phyloP scores from a whole-genome alignment of 1,139 yeast genomes.

The Nematodospora anomalae region DNA sequence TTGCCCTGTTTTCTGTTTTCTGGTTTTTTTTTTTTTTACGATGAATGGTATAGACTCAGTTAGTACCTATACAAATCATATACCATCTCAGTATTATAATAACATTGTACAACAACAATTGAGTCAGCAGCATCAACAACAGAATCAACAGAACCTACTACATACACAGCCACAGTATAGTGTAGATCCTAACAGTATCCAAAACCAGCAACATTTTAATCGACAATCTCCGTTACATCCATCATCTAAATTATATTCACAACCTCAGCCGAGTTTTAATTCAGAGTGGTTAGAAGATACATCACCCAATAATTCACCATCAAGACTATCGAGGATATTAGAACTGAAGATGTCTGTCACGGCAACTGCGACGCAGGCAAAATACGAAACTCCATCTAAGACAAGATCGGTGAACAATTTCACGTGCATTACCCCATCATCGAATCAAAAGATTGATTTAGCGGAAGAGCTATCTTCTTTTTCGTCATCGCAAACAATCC shows the following conservation, averaged over 20 bases:
- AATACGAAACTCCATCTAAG: conserved; percentile 27
- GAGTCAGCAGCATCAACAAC: conserved; percentile 2
- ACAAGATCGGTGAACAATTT: conserved; percentile 9
- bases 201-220: conserved; percentile 4
- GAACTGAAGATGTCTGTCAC: conserved; percentile 14
- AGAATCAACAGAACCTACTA: conserved; percentile 5
- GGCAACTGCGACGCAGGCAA: conserved; percentile 16
- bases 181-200: neutral
- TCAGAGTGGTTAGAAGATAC: conserved; percentile 43
- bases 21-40: conserved; percentile 1
- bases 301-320: conserved; percentile 27
- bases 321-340: conserved; percentile 15
- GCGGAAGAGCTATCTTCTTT: conserved; percentile 4
- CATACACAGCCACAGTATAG: conserved; percentile 10
- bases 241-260: conserved; percentile 15
- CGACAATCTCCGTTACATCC: conserved; percentile 15
- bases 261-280: conserved; percentile 25
- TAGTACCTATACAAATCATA: conserved; percentile 2
- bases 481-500: neutral
- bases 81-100: conserved; percentile 7
- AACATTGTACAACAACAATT: conserved; percentile 2
- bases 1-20: neutral
- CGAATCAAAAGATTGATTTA: conserved; percentile 18
- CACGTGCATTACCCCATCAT: conserved; percentile 27
- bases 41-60: conserved; percentile 10